phyloP scores from a whole-genome alignment of 1,139 yeast species.

The Blastobotrys buckinghamii region DNA sequence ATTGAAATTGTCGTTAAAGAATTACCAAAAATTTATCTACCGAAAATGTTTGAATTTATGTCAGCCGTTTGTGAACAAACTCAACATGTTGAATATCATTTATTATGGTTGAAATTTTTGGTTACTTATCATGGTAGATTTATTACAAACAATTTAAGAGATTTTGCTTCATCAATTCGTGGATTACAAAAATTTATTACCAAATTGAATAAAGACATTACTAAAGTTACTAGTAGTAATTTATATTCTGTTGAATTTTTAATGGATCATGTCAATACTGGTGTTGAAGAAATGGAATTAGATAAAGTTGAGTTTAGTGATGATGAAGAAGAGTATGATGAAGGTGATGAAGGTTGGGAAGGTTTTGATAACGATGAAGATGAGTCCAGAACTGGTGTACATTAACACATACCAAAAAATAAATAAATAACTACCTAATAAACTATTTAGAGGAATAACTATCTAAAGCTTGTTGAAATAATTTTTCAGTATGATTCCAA shows the following conservation, averaged over 20 bases:
- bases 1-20: slow-evolving; percentile 58
- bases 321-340: slow-evolving; percentile 22
- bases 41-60: slow-evolving; percentile 61
- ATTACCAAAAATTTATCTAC: slow-evolving; percentile 72
- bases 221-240: slow-evolving; percentile 49
- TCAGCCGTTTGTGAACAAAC: slow-evolving; percentile 69
- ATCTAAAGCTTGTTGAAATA: slow-evolving; percentile 10
- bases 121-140: slow-evolving; percentile 72
- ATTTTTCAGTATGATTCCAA: slow-evolving; percentile 27
- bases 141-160: slow-evolving; percentile 57
- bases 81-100: slow-evolving; percentile 77
- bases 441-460: neutral
- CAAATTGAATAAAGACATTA: slow-evolving; percentile 69
- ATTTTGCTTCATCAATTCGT: slow-evolving; percentile 62
- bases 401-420: too few relatives aligned
- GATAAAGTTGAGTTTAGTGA: slow-evolving; percentile 27
- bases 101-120: slow-evolving; percentile 71
- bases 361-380: slow-evolving; percentile 31
- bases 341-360: slow-evolving; percentile 37
- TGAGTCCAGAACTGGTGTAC: slow-evolving; percentile 10
- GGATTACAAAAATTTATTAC: slow-evolving; percentile 70
- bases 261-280: slow-evolving; percentile 23
- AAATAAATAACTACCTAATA: neutral
- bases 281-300: slow-evolving; percentile 15
- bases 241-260: slow-evolving; percentile 45